Evolutionary conservation across 1,284 basidiomycete species (phyloP), one percentile per base, ranked within the genome.

Genomic region (Stygiomarasmius scandens): DNA sequence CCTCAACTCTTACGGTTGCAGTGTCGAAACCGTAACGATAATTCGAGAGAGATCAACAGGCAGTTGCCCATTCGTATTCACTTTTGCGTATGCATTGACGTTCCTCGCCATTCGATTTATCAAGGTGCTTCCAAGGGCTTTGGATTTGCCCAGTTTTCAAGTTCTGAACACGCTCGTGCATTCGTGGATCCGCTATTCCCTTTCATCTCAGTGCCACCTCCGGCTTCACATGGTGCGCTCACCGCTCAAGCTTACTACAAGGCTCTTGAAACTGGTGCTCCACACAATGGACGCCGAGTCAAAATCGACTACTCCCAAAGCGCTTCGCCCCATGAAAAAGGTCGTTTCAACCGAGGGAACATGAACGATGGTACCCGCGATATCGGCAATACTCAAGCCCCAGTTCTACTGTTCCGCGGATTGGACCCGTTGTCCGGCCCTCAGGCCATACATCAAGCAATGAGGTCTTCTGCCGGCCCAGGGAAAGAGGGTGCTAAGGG

Each of bases 11-110:
- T 81, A 90, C 69, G 87, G 86, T 62, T 90, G 84, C 76, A 83
- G 77, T 69, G 78, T 91, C 65, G 90, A 92, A 74, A 89, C 89
- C 63, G 90, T 93, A 67, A 96, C 93, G 66, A 94, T 98, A 64
- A 95, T 96, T 72, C 87, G 91, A 80, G 95, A 97, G 74, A 90
- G 91, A 83, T 82, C 84, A 82, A 88, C 93, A 85, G 93, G 90
- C 90, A 92, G 86, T 90, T 89, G 83, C 86, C 87, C 77, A 81
- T 89, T 90, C 83, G 81, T 85, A 85, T 85, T 73, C 82, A 77
- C 75, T 77, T 73, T 73, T 78, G 76, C 80, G 75, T 81, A 78
- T 79, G 77, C 85, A 87, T 90, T 90, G 77, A 90, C 86, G 73
- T 83, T 78, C 70, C 55, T 52, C 50, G 46, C 43, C 55, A 65